These are phyloP conservation scores for Phytophthora capsici DNA, from an alignment of 352 stramenopile species.

Conservation along the genomic window DNA sequence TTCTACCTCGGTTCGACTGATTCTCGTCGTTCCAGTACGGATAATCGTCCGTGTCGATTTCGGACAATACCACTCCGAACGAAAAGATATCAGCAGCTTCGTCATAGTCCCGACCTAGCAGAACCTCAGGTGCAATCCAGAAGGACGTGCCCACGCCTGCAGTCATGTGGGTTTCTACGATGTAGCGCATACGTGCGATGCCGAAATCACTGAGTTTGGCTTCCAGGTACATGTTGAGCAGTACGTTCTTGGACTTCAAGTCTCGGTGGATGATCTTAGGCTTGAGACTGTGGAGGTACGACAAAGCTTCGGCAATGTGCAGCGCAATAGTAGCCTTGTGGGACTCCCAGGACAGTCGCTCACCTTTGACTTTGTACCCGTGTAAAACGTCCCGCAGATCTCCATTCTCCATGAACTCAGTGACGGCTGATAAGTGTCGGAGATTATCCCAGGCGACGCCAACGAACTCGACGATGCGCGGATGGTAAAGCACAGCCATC, in stretches of 20 bases:
- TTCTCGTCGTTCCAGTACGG: constrained; percentile 48
- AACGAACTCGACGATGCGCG: constrained; percentile 55
- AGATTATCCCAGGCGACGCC: constrained; percentile 54
- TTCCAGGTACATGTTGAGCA: constrained; percentile 62
- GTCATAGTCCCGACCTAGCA: constrained; percentile 59
- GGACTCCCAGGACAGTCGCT: constrained; percentile 44
- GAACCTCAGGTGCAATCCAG: constrained; percentile 62
- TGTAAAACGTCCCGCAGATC: constrained; percentile 59
- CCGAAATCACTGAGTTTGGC: constrained; percentile 80
- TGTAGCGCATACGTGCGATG: constrained; percentile 44
- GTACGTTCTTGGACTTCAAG: constrained; percentile 56
- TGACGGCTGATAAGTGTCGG: constrained; percentile 51
- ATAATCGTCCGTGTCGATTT: constrained; percentile 61
- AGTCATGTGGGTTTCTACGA: constrained; percentile 51
- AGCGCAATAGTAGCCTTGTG: constrained; percentile 57
- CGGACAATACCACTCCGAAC: constrained; percentile 57
- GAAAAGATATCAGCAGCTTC: constrained; percentile 66
- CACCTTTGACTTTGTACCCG: constrained; percentile 41
- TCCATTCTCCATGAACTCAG: constrained; percentile 64
- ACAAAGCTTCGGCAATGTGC: constrained; percentile 57
- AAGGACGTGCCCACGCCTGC: constrained; percentile 47
- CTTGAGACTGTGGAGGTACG: constrained; percentile 58
- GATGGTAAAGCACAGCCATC: constrained; percentile 50
- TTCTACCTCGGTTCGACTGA: constrained; percentile 36
- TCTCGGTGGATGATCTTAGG: constrained; percentile 59